Evolutionary conservation across 148 eudicot species (phyloP).

Genomic region (Rhododendron kiyosumense): DNA sequence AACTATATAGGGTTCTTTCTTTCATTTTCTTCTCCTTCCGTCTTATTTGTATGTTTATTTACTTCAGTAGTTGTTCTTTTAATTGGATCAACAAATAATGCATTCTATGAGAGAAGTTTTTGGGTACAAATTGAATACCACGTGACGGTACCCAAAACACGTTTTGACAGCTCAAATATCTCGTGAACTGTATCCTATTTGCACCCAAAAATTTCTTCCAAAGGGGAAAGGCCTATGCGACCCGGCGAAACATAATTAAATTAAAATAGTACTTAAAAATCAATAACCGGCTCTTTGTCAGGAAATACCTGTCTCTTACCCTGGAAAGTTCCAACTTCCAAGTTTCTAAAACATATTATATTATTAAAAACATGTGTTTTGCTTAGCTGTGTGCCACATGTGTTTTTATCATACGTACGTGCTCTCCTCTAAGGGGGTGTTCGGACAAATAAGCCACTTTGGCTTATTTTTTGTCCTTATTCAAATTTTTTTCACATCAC

Average conservation of each 20-base stretch:
- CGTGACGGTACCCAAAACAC: too few species aligned
- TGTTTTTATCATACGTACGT: neutral
- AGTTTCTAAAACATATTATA: neutral
- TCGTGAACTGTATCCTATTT: too few species aligned
- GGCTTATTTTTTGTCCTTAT: too few species aligned
- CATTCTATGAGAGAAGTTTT: too few species aligned
- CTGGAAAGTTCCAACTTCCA: constrained; percentile 5
- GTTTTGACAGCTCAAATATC: too few species aligned
- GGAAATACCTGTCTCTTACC: constrained; percentile 6
- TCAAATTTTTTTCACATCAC: too few species aligned
- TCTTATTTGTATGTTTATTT: neutral
- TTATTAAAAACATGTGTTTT: neutral
- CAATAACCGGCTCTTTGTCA: neutral
- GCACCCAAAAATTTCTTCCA: too few species aligned
- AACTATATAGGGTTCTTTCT: too few species aligned
- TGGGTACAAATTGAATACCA: too few species aligned
- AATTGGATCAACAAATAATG: neutral
- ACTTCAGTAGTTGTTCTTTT: neutral
- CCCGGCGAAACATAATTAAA: neutral
- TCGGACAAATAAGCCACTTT: too few species aligned
- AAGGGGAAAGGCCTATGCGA: neutral
- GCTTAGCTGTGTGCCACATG: constrained; percentile 6
- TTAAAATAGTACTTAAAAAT: too few species aligned
- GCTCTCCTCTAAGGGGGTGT: neutral
- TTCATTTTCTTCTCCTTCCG: neutral